Percentiles rank a stretch among this genome's conserved stretches.
These are phyloP conservation scores for Fusarium nygamai DNA, from an alignment of 2,329 filamentous ascomycete genomes.

Conservation along the genomic window DNA sequence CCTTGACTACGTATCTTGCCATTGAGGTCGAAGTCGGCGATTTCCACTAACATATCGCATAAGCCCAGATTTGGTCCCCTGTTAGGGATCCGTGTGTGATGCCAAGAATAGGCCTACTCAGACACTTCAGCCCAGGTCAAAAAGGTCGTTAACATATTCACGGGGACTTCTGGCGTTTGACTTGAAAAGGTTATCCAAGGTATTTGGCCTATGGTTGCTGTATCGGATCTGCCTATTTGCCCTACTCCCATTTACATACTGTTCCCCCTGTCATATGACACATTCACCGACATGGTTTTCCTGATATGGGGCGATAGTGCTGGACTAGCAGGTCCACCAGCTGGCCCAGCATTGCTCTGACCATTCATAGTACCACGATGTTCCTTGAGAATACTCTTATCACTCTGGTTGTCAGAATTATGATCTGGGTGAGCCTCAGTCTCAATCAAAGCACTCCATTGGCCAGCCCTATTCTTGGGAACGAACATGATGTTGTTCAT, in stretches of 20 bases:
- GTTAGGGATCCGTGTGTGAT: neutral
- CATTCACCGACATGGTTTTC: conserved; percentile 15
- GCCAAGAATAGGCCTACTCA: neutral
- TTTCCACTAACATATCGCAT: neutral
- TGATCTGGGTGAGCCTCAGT: conserved; percentile 16
- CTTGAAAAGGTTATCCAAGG: neutral
- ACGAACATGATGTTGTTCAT: conserved; percentile 33
- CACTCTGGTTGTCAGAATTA: conserved; percentile 22
- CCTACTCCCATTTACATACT: neutral
- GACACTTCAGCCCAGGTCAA: neutral
- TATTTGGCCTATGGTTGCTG: accelerated
- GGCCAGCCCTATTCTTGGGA: conserved; percentile 27
- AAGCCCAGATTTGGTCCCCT: neutral
- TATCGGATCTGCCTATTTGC: neutral
- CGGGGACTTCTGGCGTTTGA: no score
- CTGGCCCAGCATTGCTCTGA: accelerated
- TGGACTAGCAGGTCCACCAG: neutral
- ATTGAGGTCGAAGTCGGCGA: neutral
- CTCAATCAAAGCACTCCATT: conserved; percentile 30
- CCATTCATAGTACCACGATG: neutral
- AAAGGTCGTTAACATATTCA: neutral
- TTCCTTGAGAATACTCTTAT: conserved; percentile 25
- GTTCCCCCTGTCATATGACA: conserved; percentile 12
- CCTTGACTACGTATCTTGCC: neutral
- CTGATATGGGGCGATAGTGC: neutral